These are phyloP conservation scores for Pichia heedii DNA, from an alignment of 805 yeast genomes.

Conservation along the genomic window DNA sequence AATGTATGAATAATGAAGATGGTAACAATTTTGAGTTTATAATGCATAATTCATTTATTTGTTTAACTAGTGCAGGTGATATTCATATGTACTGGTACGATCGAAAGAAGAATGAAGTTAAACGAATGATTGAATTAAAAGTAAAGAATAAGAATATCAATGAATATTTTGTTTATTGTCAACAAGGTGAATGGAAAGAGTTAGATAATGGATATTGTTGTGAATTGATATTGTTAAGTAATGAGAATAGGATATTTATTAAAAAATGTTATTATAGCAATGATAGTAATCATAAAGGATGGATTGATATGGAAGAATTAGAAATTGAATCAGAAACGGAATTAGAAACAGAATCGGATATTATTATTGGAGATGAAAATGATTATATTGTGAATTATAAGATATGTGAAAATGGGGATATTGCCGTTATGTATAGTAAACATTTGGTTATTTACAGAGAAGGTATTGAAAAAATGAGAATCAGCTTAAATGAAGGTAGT, in stretches of 20 bases:
- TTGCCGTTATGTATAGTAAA: no score
- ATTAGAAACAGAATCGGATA: neutral
- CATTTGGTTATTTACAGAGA: no score
- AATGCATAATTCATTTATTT: constrained; percentile 6
- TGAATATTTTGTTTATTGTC: constrained; percentile 4
- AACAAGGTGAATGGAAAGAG: constrained; percentile 11
- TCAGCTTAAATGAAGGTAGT: neutral
- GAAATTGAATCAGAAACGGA: no score
- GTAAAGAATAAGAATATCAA: no score
- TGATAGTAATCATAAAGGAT: no score
- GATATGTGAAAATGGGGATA: neutral
- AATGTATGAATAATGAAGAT: no score
- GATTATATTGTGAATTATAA: neutral
- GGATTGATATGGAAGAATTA: no score
- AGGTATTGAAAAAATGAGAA: no score
- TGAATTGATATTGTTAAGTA: no score
- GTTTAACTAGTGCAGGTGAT: constrained; percentile 10
- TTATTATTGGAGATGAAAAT: neutral
- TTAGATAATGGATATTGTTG: neutral
- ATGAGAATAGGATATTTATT: constrained; percentile 5
- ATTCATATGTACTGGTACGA: neutral
- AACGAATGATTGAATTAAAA: no score
- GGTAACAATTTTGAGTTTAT: no score
- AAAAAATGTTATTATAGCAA: neutral
- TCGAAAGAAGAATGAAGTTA: no score